These are phyloP conservation scores for Pachyrhizus erosus DNA, from an alignment of 306 rosid species.

Conservation along the genomic window DNA sequence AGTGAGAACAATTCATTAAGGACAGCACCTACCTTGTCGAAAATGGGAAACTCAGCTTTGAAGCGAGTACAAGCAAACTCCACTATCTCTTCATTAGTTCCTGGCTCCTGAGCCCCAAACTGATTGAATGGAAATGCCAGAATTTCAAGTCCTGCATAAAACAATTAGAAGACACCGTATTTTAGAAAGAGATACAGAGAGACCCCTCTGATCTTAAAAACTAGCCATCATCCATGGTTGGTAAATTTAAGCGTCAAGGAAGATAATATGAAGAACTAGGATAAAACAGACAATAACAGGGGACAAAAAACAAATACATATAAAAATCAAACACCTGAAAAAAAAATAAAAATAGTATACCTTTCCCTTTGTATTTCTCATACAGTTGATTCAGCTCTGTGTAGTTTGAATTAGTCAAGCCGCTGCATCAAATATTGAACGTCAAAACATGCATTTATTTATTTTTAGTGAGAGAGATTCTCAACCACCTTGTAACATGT, in stretches of 20 bases:
- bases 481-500: too few relatives aligned
- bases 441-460: slow-evolving; percentile 8
- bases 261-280: neutral
- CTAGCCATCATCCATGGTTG: neutral
- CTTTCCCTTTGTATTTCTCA: slow-evolving; percentile 70
- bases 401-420: slow-evolving; percentile 82
- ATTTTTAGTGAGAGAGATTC: too few relatives aligned
- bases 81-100: slow-evolving; percentile 71
- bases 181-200: neutral
- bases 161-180: neutral
- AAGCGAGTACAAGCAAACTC: slow-evolving; percentile 86
- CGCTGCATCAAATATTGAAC: slow-evolving; percentile 58
- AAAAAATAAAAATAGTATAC: slow-evolving; percentile 40
- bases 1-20: neutral
- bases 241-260: neutral
- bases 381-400: slow-evolving; percentile 77
- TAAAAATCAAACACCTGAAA: neutral
- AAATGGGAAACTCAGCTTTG: slow-evolving; percentile 81
- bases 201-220: neutral
- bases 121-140: slow-evolving; percentile 89
- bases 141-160: slow-evolving; percentile 65
- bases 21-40: slow-evolving; percentile 62
- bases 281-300: neutral
- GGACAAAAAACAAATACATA: neutral
- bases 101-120: slow-evolving; percentile 87